phyloP scores from a whole-genome alignment of 306 rosid species.

The Carpinus fangiana region DNA sequence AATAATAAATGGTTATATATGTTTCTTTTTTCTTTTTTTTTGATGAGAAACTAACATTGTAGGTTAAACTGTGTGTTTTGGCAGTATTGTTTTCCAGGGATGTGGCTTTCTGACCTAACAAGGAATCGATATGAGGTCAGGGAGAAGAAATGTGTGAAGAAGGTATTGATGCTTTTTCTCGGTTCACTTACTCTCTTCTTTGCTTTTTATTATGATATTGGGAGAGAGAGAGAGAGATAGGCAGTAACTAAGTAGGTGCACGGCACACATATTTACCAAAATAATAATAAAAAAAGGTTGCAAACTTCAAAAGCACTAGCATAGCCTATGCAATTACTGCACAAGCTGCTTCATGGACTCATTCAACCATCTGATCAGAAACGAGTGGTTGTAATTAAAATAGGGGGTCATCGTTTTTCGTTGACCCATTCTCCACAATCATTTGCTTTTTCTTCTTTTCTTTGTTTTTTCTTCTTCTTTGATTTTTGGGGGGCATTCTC shows the following conservation, averaged over 20 bases:
- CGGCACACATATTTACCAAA: background rate
- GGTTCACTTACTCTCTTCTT: background rate
- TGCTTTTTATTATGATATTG: background rate
- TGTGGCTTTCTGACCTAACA: slow-evolving; percentile 75
- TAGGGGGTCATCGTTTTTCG: background rate
- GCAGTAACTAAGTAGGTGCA: background rate
- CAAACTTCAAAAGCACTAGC: background rate
- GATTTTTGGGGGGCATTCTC: background rate
- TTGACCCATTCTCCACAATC: background rate
- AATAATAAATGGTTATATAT: background rate
- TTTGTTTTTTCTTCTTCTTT: background rate
- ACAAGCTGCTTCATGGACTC: background rate
- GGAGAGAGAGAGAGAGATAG: background rate
- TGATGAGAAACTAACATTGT: background rate
- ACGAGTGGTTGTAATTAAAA: no score
- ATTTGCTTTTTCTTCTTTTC: background rate
- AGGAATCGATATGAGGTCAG: slow-evolving; percentile 75
- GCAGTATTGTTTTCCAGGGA: slow-evolving; percentile 78
- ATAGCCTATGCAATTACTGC: background rate
- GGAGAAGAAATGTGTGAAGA: slow-evolving; percentile 74
- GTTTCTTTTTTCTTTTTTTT: background rate
- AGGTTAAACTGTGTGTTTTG: slow-evolving; percentile 15
- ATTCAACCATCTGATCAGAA: background rate
- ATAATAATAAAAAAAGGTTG: background rate
- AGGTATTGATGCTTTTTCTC: slow-evolving; percentile 44